phyloP scores from a whole-genome alignment of 139 green algal species.

The Chlamydomonas incerta region DNA sequence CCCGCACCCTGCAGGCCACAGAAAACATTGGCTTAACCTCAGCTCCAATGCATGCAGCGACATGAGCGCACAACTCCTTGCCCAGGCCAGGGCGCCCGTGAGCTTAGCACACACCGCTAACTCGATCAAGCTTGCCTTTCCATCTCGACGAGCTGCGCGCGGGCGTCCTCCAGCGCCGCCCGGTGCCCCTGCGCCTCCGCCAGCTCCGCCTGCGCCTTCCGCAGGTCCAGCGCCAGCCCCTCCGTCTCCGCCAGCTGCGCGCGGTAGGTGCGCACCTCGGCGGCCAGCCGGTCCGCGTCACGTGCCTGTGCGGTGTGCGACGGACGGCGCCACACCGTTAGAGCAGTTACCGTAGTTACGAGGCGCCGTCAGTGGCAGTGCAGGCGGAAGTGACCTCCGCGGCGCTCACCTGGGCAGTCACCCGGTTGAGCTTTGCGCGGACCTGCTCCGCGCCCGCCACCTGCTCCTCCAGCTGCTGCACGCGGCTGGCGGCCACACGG shows the following conservation, averaged over 20 bases:
- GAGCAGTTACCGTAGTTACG: no score
- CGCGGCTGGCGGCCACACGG: neutral
- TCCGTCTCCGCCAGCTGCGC: conserved; percentile 17
- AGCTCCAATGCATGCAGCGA: no score
- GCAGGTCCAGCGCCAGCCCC: conserved; percentile 12
- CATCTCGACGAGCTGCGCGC: conserved; percentile 38
- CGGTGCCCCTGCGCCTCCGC: conserved; percentile 22
- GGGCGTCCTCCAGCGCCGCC: conserved; percentile 20
- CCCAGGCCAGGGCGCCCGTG: no score
- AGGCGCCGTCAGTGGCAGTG: no score
- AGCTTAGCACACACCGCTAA: neutral
- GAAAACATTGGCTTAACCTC: no score
- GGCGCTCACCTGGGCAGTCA: conserved; percentile 8
- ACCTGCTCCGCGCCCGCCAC: neutral
- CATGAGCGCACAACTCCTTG: no score
- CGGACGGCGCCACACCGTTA: no score
- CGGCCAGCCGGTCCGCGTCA: conserved; percentile 15
- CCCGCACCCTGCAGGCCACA: neutral
- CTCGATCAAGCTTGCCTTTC: conserved; percentile 12
- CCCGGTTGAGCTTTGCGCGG: neutral
- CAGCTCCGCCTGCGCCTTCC: conserved; percentile 14
- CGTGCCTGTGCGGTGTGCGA: neutral
- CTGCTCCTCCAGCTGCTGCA: conserved; percentile 34
- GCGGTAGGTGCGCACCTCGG: neutral
- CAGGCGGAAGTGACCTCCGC: no score